Evolutionary conservation across 75 land plant species (phyloP), one percentile per base, ranked within the genome.

Genomic region (Picea sitchensis): DNA sequence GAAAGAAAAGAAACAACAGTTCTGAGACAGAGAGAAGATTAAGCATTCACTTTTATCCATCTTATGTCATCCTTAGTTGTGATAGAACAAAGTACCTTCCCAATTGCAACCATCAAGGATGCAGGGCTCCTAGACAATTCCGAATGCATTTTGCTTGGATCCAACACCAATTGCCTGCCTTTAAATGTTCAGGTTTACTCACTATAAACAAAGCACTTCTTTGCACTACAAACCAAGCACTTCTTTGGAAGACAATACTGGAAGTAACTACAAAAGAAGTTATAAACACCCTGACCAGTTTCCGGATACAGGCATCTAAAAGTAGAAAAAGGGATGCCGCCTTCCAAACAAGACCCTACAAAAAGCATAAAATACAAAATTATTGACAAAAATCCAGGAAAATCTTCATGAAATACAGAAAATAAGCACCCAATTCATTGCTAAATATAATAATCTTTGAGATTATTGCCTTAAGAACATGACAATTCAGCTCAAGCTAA

Each of bases 301-400:
- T 38, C 41, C 5, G 73, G 73, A 68, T 68, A 68, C 73, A 68
- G 18, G 73, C 18, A 68, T 68, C 73, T 44, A 68, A 68, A 6
- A 68, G 17, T 68, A 68, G 38, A 20, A 68, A 68, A 36, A 68
- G 18, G 18, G 38, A 34, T 1, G 73, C 47, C 38, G 73, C 47
- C 73, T 38, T 68, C 73, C 73, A 38, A 36, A 68, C 44, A 68
- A 68, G 73, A 68, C n/a, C 73, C 73, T 68, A n/a, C 51, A 68
- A 68, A 68, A 38, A 38, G 9, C 73, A 68, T 36, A 38, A 17
- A 18, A 38, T 38, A 38, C 20, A n/a, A 36, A 36, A 2, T 68
- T 17, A 36, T 36, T 9, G 4, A 68, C 73, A 15, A 15, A 18
- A 18, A 34, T 36, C 38, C 20, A 6, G 73, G 21, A 68, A 68